Percentiles rank a stretch among this genome's conserved stretches.
Evolutionary conservation across 768 basidiomycete species (phyloP).

Genomic region (Amanita rubescens): DNA sequence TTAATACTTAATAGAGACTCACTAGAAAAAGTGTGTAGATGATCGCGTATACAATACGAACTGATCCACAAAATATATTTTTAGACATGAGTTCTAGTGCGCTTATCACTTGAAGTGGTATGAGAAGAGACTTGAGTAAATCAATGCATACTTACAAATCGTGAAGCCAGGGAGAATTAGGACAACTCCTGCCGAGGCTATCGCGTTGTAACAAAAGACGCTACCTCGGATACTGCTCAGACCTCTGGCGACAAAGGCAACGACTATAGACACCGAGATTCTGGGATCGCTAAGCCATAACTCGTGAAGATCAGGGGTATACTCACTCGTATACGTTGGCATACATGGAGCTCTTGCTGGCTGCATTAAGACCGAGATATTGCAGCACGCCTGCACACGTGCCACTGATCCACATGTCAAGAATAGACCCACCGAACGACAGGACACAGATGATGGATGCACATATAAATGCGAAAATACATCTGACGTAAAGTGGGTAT

Average conservation of each 20-base stretch:
- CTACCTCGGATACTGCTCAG: conserved; percentile 68
- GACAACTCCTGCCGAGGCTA: conserved; percentile 87
- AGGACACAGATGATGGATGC: conserved; percentile 78
- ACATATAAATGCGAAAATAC: conserved; percentile 67
- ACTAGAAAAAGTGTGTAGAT: conserved; percentile 82
- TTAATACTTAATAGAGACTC: too few relatives aligned
- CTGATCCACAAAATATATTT: conserved; percentile 75
- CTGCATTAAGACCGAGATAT: conserved; percentile 75
- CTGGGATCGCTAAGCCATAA: conserved; percentile 27
- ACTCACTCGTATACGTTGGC: conserved; percentile 95
- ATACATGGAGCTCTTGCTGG: conserved; percentile 81
- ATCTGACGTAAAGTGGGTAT: conserved; percentile 61
- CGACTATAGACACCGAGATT: conserved; percentile 78
- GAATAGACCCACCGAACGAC: conserved; percentile 71
- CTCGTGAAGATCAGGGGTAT: not conserved
- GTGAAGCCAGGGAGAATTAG: conserved; percentile 86
- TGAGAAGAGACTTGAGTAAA: not conserved
- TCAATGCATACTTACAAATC: conserved; percentile 48
- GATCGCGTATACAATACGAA: conserved; percentile 78
- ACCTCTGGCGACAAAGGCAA: conserved; percentile 75
- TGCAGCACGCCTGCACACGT: conserved; percentile 61
- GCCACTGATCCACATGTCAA: conserved; percentile 82
- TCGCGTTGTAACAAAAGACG: conserved; percentile 83
- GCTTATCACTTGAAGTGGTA: conserved; percentile 49
- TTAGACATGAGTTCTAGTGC: conserved; percentile 76